Evolutionary conservation across 768 basidiomycete species (phyloP), one percentile per base, ranked within the genome.

Genomic region (Suillus hirtellus): DNA sequence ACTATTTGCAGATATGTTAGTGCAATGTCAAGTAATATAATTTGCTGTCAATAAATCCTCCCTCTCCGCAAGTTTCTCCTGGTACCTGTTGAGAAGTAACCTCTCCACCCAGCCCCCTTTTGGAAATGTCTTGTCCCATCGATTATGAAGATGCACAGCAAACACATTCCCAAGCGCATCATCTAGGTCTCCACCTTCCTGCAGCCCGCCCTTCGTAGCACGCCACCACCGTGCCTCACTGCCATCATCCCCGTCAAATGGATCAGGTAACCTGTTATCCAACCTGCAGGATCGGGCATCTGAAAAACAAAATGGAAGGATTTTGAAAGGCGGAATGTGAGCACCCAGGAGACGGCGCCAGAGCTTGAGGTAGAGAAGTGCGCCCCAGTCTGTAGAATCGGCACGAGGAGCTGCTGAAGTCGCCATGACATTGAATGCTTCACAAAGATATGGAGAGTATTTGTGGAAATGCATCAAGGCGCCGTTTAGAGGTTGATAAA

Each of bases 361-460:
- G 34, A 97, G 87, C 71, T 94, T 94, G 71, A 90, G 82, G 78
- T 99, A 99, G 60, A 98, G 88, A 10, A 89, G 81, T 0, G 95
- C 85, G 21, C 96, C 96, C 96, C 96, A 98, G 74, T 96, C 95
- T 9, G 95, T 95, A 27, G 93, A 89, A 49, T 88, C 86, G 19
- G 87, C 77, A 2, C 85, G 84, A 0, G 95, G 96, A 2, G 89
- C 82, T 0, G 87, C 76, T 2, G 89, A 88, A 11, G 85, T 84
- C 0, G 85, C 79, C 88, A 99, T 97, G 70, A 95, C 80, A 74
- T 96, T 89, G 78, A 98, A 95, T 2, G 95, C 93, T 78, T 98
- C 95, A 79, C 96, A 98, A 49, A 99, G 88, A 78, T 97, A 99
- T 1, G 96, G 94, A 2, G 96, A 98, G 74, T 90, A 88, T 69